Conservation (phyloP, 2,329 filamentous ascomycete genomes). For the Pseudogymnoascus verrucosus region DNA sequence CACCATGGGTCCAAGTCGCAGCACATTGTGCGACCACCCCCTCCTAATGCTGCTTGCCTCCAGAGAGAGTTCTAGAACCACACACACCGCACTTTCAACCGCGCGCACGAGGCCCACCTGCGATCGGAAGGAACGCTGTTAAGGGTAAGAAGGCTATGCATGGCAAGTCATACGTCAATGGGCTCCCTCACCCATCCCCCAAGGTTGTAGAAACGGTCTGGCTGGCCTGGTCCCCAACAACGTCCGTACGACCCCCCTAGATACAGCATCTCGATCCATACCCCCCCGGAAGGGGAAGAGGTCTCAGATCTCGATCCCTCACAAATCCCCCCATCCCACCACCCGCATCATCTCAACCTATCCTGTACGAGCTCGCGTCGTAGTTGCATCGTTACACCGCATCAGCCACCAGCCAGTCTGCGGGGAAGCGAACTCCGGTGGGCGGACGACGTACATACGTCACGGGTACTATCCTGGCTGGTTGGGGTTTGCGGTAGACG, state of each 20-base stretch:
- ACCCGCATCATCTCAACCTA: background rate
- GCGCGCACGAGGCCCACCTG: background rate
- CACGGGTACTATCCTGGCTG: background rate
- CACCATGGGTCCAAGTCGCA: background rate
- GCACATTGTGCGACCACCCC: background rate
- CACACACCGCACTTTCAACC: slow-evolving; percentile 7
- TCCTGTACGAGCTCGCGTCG: background rate
- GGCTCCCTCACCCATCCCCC: background rate
- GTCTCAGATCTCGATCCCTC: background rate
- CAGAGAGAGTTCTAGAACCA: background rate
- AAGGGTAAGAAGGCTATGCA: background rate
- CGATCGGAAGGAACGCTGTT: background rate
- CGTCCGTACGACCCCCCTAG: background rate
- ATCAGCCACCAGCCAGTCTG: background rate
- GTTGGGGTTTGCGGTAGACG: background rate
- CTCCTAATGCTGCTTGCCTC: background rate
- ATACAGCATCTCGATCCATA: background rate
- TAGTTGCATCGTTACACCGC: background rate
- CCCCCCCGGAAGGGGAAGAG: background rate
- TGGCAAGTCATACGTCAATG: background rate
- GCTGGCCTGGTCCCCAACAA: too few species aligned
- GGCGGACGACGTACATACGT: background rate
- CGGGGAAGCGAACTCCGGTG: background rate
- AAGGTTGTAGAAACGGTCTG: background rate
- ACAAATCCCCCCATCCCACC: background rate